These are phyloP conservation scores for Cryptococcus deneoformans DNA, from an alignment of 1,284 basidiomycete genomes.

Conservation along the genomic window DNA sequence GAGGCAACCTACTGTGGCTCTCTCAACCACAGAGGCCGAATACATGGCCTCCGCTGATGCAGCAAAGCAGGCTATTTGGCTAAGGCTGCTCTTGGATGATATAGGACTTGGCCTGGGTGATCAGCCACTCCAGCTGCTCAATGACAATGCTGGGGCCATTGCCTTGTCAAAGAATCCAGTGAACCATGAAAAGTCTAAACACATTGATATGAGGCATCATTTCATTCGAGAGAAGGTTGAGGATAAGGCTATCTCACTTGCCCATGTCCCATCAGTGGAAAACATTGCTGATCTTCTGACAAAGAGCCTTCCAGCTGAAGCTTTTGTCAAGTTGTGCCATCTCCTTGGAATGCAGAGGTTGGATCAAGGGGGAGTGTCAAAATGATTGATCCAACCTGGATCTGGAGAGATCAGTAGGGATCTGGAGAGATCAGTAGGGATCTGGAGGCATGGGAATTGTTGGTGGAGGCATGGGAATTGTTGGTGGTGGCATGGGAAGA, in stretches of 20 bases:
- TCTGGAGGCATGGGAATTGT: too few species aligned
- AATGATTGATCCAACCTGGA: background rate
- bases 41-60: slow-evolving; percentile 13
- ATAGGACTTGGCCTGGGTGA: slow-evolving; percentile 2
- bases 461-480: too few species aligned
- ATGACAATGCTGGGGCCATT: slow-evolving; percentile 51
- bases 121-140: slow-evolving; percentile 1
- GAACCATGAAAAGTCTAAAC: slow-evolving; percentile 47
- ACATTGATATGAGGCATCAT: slow-evolving; percentile 51
- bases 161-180: slow-evolving; percentile 44
- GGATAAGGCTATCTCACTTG: slow-evolving; percentile 3
- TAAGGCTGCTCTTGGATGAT: slow-evolving; percentile 6
- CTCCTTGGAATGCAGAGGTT: background rate
- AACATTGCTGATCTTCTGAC: slow-evolving; percentile 12
- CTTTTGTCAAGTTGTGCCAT: background rate
- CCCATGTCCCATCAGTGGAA: slow-evolving; percentile 7
- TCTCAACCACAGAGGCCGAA: slow-evolving; percentile 13
- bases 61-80: slow-evolving; percentile 10
- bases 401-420: background rate
- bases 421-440: background rate
- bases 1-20: slow-evolving; percentile 25
- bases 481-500: too few species aligned
- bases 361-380: background rate
- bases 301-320: slow-evolving; percentile 2
- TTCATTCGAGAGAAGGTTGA: slow-evolving; percentile 45